Percentiles rank a stretch among this genome's conserved stretches.
These are phyloP conservation scores for Pichia occidentalis DNA, from an alignment of 805 yeast genomes.

Conservation along the genomic window DNA sequence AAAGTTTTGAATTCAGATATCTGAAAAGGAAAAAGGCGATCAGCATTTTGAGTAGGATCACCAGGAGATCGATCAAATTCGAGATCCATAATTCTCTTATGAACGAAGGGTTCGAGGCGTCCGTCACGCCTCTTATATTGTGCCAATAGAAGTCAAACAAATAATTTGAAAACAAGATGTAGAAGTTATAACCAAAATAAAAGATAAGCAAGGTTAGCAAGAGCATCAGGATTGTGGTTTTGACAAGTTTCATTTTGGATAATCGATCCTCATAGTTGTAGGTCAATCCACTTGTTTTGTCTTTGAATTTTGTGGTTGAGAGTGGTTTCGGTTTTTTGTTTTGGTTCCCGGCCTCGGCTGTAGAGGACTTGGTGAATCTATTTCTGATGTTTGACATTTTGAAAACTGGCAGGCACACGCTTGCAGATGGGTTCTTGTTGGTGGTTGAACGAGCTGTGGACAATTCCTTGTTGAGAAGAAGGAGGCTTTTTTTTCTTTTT, in stretches of 20 bases:
- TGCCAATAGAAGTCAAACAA: conserved; percentile 11
- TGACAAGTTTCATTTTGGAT: conserved; percentile 3
- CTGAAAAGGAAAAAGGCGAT: conserved; percentile 16
- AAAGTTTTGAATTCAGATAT: conserved; percentile 19
- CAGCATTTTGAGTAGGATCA: conserved; percentile 16
- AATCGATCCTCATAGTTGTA: conserved; percentile 11
- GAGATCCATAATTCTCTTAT: not conserved
- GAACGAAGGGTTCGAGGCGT: not conserved
- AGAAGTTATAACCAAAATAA: not conserved
- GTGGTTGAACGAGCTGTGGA: too few relatives aligned
- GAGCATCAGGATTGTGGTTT: conserved; percentile 7
- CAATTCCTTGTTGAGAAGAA: too few relatives aligned
- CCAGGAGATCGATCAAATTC: conserved; percentile 13
- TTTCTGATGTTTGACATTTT: too few relatives aligned
- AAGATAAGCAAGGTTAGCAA: not conserved
- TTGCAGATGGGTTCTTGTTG: too few relatives aligned
- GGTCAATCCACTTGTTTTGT: conserved; percentile 1
- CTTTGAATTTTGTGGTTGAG: conserved; percentile 4
- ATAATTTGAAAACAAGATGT: not conserved
- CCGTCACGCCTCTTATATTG: conserved; percentile 3
- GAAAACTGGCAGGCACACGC: too few relatives aligned
- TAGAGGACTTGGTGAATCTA: too few relatives aligned
- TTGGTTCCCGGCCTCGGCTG: not conserved
- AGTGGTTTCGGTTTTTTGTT: not conserved
- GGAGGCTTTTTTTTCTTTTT: too few relatives aligned